Percentiles rank a stretch among this genome's conserved stretches.
Conservation (phyloP, 345 rosid species). For the Boechera divaricarpa region DNA sequence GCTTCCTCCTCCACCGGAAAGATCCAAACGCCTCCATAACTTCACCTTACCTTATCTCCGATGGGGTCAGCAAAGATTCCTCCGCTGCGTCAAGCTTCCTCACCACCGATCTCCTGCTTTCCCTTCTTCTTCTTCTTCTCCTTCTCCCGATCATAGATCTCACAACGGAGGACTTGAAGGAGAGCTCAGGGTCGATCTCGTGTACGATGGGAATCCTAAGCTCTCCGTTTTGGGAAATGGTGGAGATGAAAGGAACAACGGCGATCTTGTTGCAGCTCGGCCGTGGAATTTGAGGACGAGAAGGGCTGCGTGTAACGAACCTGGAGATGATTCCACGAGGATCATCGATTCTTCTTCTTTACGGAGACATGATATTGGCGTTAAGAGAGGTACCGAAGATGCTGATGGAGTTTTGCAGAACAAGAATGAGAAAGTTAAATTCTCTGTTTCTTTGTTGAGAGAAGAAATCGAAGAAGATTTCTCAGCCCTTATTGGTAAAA, state of each 20-base stretch:
- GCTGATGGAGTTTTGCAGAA: conserved; percentile 19
- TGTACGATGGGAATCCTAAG: conserved; percentile 40
- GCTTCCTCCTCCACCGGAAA: conserved; percentile 45
- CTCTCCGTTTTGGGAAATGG: conserved; percentile 44
- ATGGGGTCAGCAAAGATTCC: conserved; percentile 62
- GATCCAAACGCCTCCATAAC: conserved; percentile 66
- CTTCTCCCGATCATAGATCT: conserved; percentile 45
- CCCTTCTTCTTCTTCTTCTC: conserved; percentile 36
- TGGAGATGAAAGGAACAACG: conserved; percentile 37
- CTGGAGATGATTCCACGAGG: conserved; percentile 41
- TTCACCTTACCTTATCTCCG: conserved; percentile 61
- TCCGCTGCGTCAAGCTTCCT: conserved; percentile 55
- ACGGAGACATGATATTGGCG: conserved; percentile 36
- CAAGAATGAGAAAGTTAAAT: conserved; percentile 51
- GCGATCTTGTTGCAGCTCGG: conserved; percentile 32
- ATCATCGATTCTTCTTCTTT: conserved; percentile 41
- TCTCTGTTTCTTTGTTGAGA: conserved; percentile 58
- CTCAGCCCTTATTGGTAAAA: conserved; percentile 50
- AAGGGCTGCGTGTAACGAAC: conserved; percentile 63
- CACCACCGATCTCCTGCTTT: conserved; percentile 30
- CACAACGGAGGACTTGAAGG: conserved; percentile 20
- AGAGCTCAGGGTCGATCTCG: conserved; percentile 38
- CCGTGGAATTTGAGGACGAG: conserved; percentile 85
- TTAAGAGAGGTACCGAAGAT: conserved; percentile 38
- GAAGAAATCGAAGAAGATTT: conserved; percentile 77